Evolutionary conservation across 768 basidiomycete species (phyloP).

Genomic region (Boletus sp.): DNA sequence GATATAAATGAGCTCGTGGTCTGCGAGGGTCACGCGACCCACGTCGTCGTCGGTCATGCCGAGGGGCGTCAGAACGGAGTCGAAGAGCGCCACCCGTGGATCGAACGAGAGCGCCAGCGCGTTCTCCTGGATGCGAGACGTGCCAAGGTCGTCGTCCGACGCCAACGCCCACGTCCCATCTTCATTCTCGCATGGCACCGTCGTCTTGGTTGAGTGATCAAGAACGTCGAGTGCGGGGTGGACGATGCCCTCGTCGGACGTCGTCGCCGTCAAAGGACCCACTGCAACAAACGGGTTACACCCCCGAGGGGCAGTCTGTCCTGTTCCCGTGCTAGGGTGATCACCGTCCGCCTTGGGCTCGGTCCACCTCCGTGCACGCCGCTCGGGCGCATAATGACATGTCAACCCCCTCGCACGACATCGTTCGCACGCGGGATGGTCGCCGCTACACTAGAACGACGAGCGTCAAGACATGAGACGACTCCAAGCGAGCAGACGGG

Average conservation of each 20-base stretch:
- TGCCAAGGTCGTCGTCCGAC: neutral
- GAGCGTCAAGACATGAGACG: too few species aligned
- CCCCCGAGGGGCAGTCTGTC: too few species aligned
- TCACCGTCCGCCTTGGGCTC: neutral
- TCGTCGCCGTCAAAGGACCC: too few species aligned
- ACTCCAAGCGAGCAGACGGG: neutral
- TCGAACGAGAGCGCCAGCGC: neutral
- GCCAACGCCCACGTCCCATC: neutral
- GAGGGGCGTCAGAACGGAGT: neutral
- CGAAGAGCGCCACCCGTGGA: conserved; percentile 37
- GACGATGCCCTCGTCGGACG: too few species aligned
- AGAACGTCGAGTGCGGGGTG: too few species aligned
- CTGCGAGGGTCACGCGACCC: neutral
- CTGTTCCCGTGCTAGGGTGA: too few species aligned
- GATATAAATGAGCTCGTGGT: neutral
- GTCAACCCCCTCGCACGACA: conserved; percentile 55
- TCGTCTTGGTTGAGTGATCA: too few species aligned
- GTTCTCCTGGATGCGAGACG: neutral
- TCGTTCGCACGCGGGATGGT: conserved; percentile 66
- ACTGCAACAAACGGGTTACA: too few species aligned
- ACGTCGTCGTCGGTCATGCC: neutral
- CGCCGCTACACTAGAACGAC: conserved; percentile 61
- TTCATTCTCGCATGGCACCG: too few species aligned
- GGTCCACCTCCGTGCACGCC: conserved; percentile 23
- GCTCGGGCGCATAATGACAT: conserved; percentile 70